A percentile compares a stretch with the other conserved stretches of the same genome.
Conservation (phyloP, 768 basidiomycete species). For the Candolleomyces efflorescens region DNA sequence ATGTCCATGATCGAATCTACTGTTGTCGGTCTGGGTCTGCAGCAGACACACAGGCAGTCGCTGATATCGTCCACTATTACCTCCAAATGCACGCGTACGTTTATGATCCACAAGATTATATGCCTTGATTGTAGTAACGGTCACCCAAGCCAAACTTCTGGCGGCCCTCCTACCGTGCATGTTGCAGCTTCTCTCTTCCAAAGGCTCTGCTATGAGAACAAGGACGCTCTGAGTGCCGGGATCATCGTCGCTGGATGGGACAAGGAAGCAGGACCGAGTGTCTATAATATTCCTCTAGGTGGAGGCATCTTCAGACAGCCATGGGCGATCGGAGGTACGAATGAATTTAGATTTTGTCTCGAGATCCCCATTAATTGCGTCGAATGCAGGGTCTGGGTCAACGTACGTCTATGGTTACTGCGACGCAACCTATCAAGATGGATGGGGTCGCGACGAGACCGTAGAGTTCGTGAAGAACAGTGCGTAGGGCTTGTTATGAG, state of each 20-base stretch:
- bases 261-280: slow-evolving; percentile 81
- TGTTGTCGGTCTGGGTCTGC: slow-evolving; percentile 99
- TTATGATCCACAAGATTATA: slow-evolving; percentile 4
- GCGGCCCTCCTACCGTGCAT: slow-evolving; percentile 71
- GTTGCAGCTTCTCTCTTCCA: slow-evolving; percentile 83
- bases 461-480: slow-evolving; percentile 95
- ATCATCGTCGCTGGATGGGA: slow-evolving; percentile 99
- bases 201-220: slow-evolving; percentile 88
- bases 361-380: background rate
- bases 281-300: slow-evolving; percentile 96
- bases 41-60: slow-evolving; percentile 95
- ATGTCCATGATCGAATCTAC: slow-evolving; percentile 96
- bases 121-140: background rate
- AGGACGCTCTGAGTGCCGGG: slow-evolving; percentile 82
- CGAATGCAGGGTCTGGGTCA: slow-evolving; percentile 75
- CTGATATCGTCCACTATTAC: slow-evolving; percentile 83
- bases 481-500: slow-evolving; percentile 33
- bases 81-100: slow-evolving; percentile 73
- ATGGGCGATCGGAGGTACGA: slow-evolving; percentile 95
- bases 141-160: slow-evolving; percentile 47
- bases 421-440: slow-evolving; percentile 95
- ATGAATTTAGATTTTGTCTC: slow-evolving; percentile 15
- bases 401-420: slow-evolving; percentile 99
- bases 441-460: slow-evolving; percentile 87
- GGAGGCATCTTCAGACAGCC: slow-evolving; percentile 96